These are phyloP conservation scores for Panus rudis DNA, from an alignment of 768 basidiomycete species.

Conservation along the genomic window DNA sequence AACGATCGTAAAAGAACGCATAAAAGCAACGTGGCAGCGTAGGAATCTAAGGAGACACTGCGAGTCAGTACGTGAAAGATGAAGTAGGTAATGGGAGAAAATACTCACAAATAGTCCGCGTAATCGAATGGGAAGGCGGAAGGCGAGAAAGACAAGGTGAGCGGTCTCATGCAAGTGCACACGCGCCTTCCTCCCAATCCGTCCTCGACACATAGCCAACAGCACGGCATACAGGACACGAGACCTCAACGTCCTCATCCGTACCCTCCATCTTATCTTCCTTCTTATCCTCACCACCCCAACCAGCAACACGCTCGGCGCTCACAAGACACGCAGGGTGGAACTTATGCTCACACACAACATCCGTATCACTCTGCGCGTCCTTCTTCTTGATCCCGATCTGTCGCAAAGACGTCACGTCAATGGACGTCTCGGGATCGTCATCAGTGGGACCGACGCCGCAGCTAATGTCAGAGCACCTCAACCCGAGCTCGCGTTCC, in stretches of 20 bases:
- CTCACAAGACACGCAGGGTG: slow-evolving; percentile 67
- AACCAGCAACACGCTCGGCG: slow-evolving; percentile 58
- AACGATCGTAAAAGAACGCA: too few relatives aligned
- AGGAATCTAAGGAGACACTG: too few relatives aligned
- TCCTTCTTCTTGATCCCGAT: slow-evolving; percentile 29
- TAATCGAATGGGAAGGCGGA: too few relatives aligned
- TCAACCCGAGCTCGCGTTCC: slow-evolving; percentile 64
- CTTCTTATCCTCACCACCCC: slow-evolving; percentile 39
- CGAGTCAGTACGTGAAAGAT: too few relatives aligned
- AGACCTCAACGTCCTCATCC: slow-evolving; percentile 46
- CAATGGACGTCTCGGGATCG: slow-evolving; percentile 17
- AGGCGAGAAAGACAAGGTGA: too few relatives aligned
- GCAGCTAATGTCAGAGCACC: slow-evolving; percentile 69
- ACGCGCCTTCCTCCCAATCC: slow-evolving; percentile 54
- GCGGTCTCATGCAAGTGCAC: slow-evolving; percentile 20
- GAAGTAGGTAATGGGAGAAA: too few relatives aligned
- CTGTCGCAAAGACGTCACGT: slow-evolving; percentile 15
- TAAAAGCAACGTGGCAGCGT: too few relatives aligned
- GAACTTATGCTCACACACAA: slow-evolving; percentile 61
- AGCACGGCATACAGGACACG: slow-evolving; percentile 65
- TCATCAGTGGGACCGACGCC: slow-evolving; percentile 45
- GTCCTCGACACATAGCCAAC: slow-evolving; percentile 50
- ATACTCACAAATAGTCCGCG: too few relatives aligned
- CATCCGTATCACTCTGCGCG: slow-evolving; percentile 13
- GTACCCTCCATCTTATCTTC: slow-evolving; percentile 27